Evolutionary conservation across 352 stramenopile species (phyloP).

Genomic region (Pythium periplocum): DNA sequence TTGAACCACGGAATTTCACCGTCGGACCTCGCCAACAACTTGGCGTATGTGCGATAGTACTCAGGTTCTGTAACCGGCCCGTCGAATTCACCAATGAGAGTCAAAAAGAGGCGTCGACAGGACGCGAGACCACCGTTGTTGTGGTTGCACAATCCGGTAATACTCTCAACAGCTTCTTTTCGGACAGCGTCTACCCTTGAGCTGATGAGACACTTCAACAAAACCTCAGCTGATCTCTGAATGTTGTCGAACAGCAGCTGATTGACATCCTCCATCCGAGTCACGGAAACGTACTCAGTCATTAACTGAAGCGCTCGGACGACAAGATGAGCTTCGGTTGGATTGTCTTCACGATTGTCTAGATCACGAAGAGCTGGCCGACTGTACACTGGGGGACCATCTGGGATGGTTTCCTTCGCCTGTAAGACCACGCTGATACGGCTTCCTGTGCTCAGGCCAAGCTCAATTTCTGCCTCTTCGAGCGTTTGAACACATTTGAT

Average conservation of each 20-base stretch:
- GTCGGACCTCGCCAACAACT: slow-evolving; percentile 5
- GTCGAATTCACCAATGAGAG: slow-evolving; percentile 11
- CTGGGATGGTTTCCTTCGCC: no score
- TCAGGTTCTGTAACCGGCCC: slow-evolving; percentile 6
- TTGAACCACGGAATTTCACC: slow-evolving; percentile 6
- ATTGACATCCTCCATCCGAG: no score
- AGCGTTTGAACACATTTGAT: no score
- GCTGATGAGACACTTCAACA: slow-evolving; percentile 13
- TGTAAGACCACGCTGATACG: no score
- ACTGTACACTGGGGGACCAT: neutral
- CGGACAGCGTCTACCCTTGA: slow-evolving; percentile 8
- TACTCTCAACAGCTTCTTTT: slow-evolving; percentile 7
- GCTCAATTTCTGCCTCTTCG: no score
- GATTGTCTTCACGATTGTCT: neutral
- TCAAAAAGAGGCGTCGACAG: slow-evolving; percentile 13
- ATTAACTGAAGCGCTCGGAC: slow-evolving; percentile 3
- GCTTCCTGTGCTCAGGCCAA: no score
- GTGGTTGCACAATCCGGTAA: slow-evolving; percentile 28
- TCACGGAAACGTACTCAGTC: no score
- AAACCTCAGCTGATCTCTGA: neutral
- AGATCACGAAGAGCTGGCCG: slow-evolving; percentile 1
- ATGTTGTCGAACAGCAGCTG: no score
- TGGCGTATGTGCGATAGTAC: slow-evolving; percentile 16
- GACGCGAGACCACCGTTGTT: slow-evolving; percentile 32
- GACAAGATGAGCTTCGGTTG: slow-evolving; percentile 11